phyloP scores from a whole-genome alignment of 2,329 filamentous ascomycete species.

The Apiospora malaysiana region DNA sequence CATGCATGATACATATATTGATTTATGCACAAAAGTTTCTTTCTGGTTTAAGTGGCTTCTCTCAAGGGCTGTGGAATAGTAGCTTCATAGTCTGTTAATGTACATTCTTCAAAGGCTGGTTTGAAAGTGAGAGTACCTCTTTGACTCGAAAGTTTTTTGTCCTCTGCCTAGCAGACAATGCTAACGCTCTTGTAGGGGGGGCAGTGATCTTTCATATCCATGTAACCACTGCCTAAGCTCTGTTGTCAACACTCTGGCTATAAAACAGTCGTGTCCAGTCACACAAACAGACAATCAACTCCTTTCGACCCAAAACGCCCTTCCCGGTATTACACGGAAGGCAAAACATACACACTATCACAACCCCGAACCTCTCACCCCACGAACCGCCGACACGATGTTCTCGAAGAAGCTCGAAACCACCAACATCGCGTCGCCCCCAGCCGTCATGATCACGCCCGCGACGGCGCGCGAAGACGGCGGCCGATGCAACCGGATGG shows the following conservation, averaged over 20 bases:
- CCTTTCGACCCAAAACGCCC: too few relatives aligned
- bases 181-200: not conserved
- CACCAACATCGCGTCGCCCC: not conserved
- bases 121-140: not conserved
- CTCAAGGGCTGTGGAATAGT: not conserved
- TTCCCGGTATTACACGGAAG: not conserved
- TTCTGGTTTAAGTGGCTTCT: not conserved
- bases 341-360: too few relatives aligned
- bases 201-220: not conserved
- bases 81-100: not conserved
- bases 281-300: not conserved
- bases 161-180: not conserved
- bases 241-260: not conserved
- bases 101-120: not conserved
- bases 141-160: not conserved
- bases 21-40: not conserved
- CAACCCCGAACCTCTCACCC: not conserved
- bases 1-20: too few relatives aligned
- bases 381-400: not conserved
- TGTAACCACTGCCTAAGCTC: too few relatives aligned
- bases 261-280: not conserved
- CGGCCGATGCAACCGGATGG: not conserved
- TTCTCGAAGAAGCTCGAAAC: not conserved
- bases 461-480: not conserved
- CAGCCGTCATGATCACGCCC: not conserved